Evolutionary conservation across 2,329 filamentous ascomycete genomes (phyloP).

Genomic region (Botrytis cinerea): DNA sequence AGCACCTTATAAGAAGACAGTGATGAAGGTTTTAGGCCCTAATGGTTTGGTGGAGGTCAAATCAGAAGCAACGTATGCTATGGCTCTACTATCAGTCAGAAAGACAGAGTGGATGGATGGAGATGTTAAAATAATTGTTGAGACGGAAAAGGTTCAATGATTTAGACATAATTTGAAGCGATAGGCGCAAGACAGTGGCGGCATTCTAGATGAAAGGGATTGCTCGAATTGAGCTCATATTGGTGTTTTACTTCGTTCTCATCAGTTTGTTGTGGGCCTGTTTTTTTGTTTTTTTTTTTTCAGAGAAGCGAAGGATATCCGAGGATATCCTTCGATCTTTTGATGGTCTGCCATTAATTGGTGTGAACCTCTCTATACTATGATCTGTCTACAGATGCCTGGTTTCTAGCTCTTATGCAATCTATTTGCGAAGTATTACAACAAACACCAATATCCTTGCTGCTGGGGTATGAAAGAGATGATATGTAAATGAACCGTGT

Average conservation of each 20-base stretch:
- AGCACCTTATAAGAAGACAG: slow-evolving; percentile 27
- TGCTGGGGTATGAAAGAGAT: background rate
- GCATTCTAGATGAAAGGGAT: background rate
- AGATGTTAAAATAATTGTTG: slow-evolving; percentile 35
- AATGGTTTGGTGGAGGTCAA: slow-evolving; percentile 33
- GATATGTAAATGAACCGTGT: background rate
- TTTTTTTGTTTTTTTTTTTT: background rate
- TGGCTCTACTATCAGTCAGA: slow-evolving; percentile 29
- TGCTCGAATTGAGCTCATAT: background rate
- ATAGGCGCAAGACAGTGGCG: background rate
- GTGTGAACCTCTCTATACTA: slow-evolving; percentile 9
- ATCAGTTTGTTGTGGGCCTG: background rate
- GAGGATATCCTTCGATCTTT: background rate
- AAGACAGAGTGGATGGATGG: slow-evolving; percentile 41
- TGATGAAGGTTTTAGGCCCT: slow-evolving; percentile 34
- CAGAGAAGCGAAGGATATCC: background rate
- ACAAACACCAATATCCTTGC: background rate
- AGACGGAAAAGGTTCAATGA: slow-evolving; percentile 28
- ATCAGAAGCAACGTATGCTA: slow-evolving; percentile 35
- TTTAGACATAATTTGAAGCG: background rate
- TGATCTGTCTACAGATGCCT: background rate
- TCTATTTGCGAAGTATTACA: background rate
- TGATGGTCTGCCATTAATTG: slow-evolving; percentile 16
- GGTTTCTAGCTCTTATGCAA: background rate
- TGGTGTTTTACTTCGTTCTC: background rate